A percentile compares a stretch with the other conserved stretches of the same genome.
These are phyloP conservation scores for Davidsoniella virescens DNA, from an alignment of 2,329 filamentous ascomycete species.

Conservation along the genomic window DNA sequence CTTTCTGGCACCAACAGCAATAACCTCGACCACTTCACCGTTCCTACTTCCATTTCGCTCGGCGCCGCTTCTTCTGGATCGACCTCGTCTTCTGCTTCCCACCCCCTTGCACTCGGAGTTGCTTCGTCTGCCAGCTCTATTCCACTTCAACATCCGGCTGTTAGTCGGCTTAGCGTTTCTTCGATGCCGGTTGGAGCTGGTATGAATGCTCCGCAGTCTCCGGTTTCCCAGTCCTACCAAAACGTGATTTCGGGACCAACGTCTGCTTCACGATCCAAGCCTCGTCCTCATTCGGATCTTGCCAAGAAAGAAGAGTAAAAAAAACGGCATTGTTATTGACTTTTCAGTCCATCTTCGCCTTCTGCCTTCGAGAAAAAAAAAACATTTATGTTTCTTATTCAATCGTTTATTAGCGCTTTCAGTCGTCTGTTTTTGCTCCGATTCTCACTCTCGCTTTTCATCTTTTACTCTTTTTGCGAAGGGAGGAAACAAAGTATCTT, in stretches of 20 bases:
- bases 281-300: neutral
- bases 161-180: no score
- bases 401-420: conserved; percentile 8
- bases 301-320: neutral
- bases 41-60: no score
- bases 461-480: neutral
- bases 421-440: neutral
- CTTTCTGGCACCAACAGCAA: no score
- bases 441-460: conserved; percentile 3
- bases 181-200: no score
- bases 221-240: neutral
- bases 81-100: neutral
- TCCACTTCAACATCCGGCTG: no score
- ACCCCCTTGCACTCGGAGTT: neutral
- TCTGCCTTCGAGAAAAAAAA: no score
- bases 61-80: no score
- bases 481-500: neutral
- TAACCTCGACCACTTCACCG: no score
- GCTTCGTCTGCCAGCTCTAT: neutral
- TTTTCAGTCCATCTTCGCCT: no score
- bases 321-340: no score
- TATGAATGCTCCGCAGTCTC: neutral
- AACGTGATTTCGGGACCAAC: neutral
- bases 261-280: neutral
- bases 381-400: conserved; percentile 1